phyloP scores from a whole-genome alignment of 78 protist species.

The Guillardia theta region DNA sequence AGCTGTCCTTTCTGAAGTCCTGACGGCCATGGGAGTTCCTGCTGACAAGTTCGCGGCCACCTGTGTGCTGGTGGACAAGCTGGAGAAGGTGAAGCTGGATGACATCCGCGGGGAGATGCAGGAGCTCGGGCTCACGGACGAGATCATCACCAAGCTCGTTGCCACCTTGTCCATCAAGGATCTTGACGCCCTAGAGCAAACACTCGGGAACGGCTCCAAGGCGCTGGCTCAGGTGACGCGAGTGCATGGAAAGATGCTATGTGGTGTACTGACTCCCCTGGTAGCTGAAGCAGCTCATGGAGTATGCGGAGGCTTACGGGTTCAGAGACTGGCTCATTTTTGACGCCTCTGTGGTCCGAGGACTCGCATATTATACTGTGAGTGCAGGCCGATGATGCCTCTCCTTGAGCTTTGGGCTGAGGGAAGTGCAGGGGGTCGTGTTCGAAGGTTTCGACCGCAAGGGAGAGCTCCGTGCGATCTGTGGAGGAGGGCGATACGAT shows the following conservation, averaged over 20 bases:
- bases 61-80: constrained; percentile 67
- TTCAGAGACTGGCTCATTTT: constrained; percentile 14
- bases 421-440: too few relatives aligned
- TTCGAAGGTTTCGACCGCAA: constrained; percentile 71
- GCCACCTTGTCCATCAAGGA: neutral
- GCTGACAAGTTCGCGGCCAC: constrained; percentile 57
- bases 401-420: too few relatives aligned
- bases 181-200: neutral
- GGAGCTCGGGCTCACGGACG: neutral
- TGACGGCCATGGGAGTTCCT: neutral
- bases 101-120: neutral
- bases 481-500: constrained; percentile 69
- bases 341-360: constrained; percentile 63
- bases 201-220: neutral
- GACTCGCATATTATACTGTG: constrained; percentile 78
- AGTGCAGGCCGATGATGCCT: too few relatives aligned
- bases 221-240: too few relatives aligned
- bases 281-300: neutral
- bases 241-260: neutral
- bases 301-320: neutral
- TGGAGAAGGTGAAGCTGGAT: constrained; percentile 43
- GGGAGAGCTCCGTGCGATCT: constrained; percentile 57
- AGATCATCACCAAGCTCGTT: neutral
- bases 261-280: neutral
- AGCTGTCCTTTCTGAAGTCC: neutral